Evolutionary conservation across 352 stramenopile genomes (phyloP).

Genomic region (Phytophthora pistaciae): DNA sequence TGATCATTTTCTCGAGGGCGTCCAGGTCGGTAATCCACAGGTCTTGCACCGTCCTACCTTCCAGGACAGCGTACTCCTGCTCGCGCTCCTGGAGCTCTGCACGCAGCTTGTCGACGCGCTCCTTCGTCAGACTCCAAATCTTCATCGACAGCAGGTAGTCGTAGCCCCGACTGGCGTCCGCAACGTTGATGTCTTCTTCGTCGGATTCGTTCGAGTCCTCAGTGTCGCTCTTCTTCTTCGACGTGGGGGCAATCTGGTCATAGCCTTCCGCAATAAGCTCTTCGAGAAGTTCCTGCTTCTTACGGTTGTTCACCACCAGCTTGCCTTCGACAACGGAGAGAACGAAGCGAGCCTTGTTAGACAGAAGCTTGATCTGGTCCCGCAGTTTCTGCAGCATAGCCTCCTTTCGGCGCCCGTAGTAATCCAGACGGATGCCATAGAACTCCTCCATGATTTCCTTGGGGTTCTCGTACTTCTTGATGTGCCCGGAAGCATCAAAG

Average conservation of each 20-base stretch:
- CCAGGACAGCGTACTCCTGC: slow-evolving; percentile 84
- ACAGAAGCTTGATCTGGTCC: slow-evolving; percentile 91
- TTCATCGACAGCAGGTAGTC: slow-evolving; percentile 98
- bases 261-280: slow-evolving; percentile 93
- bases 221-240: slow-evolving; percentile 58
- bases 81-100: slow-evolving; percentile 90
- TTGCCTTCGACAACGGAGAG: slow-evolving; percentile 92
- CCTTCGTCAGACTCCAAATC: slow-evolving; percentile 93
- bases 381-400: slow-evolving; percentile 89
- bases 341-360: slow-evolving; percentile 97
- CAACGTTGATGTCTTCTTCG: slow-evolving; percentile 47
- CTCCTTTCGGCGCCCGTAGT: slow-evolving; percentile 95
- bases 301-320: slow-evolving; percentile 95
- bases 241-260: slow-evolving; percentile 67
- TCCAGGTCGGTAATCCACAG: slow-evolving; percentile 96
- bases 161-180: slow-evolving; percentile 75
- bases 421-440: slow-evolving; percentile 92
- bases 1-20: slow-evolving; percentile 77
- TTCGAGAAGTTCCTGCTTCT: slow-evolving; percentile 93
- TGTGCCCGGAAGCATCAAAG: slow-evolving; percentile 91
- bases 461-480: slow-evolving; percentile 95
- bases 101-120: slow-evolving; percentile 93
- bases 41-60: slow-evolving; percentile 85
- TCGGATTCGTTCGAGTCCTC: slow-evolving; percentile 69
- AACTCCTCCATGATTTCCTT: slow-evolving; percentile 96